A percentile compares a stretch with the other conserved stretches of the same genome.
phyloP scores from a whole-genome alignment of 345 rosid species.

The Eucalyptus sp. region DNA sequence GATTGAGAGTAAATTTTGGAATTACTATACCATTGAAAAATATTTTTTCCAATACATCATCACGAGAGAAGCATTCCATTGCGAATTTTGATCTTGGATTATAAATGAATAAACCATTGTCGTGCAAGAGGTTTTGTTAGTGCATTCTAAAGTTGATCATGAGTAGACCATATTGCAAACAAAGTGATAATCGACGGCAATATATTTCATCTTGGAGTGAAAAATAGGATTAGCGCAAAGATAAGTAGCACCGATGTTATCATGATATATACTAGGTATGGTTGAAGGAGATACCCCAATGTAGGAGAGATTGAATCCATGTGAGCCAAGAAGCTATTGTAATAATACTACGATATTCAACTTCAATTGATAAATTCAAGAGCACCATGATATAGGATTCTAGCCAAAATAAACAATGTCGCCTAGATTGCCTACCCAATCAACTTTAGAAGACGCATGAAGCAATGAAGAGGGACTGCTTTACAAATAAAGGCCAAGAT shows the following conservation, averaged over 20 bases:
- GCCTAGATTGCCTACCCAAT: no score
- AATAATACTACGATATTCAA: fast-evolving
- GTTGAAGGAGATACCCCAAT: neutral
- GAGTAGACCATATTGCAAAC: fast-evolving
- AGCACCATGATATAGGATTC: fast-evolving
- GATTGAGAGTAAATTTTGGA: no score
- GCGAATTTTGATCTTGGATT: fast-evolving
- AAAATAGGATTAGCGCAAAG: fast-evolving
- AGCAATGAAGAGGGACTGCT: no score
- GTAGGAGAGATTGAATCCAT: neutral
- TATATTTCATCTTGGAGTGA: no score
- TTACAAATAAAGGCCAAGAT: fast-evolving
- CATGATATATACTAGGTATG: neutral
- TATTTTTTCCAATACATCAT: fast-evolving
- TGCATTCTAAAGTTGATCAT: fast-evolving
- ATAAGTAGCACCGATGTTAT: neutral
- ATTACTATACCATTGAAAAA: no score
- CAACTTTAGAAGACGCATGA: no score
- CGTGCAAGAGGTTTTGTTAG: fast-evolving
- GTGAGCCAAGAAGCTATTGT: fast-evolving
- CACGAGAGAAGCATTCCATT: no score
- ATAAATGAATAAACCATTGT: no score
- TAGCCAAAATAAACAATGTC: fast-evolving
- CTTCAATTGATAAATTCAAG: neutral
- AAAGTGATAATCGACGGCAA: no score